Conservation (phyloP, 1,284 basidiomycete species). For the Wolfiporia cocos region DNA sequence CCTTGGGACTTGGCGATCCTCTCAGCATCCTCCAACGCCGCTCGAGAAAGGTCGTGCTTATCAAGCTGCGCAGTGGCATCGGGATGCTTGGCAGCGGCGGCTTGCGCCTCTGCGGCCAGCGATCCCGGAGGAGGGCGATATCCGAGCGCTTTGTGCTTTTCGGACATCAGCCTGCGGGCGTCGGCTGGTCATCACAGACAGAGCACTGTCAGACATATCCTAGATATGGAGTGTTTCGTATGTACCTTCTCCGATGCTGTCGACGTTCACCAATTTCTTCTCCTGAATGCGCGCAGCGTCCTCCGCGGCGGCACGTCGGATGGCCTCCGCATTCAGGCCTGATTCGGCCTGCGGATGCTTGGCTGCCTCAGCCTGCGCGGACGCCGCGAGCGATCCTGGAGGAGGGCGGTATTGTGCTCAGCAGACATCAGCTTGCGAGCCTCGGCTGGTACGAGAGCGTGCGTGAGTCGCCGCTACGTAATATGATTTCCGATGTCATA, state of each 20-base stretch:
- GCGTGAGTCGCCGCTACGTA: background rate
- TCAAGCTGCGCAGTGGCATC: slow-evolving; percentile 9
- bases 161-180: slow-evolving; percentile 27
- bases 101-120: slow-evolving; percentile 24
- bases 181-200: slow-evolving; percentile 12
- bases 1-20: slow-evolving; percentile 7
- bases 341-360: slow-evolving; percentile 18
- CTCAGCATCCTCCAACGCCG: slow-evolving; percentile 17
- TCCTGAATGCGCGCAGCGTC: slow-evolving; percentile 15
- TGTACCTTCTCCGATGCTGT: slow-evolving; percentile 14
- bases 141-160: slow-evolving; percentile 28
- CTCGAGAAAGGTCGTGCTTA: slow-evolving; percentile 11
- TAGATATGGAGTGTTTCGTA: background rate
- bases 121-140: slow-evolving; percentile 27
- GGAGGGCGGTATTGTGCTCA: slow-evolving; percentile 30
- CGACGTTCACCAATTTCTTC: too few relatives aligned
- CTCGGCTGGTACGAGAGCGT: slow-evolving; percentile 11
- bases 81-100: slow-evolving; percentile 23
- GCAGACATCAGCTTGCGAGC: slow-evolving; percentile 27
- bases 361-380: slow-evolving; percentile 23
- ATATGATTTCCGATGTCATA: background rate
- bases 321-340: slow-evolving; percentile 6
- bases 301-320: slow-evolving; percentile 16
- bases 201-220: background rate
- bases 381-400: slow-evolving; percentile 24